phyloP scores from a whole-genome alignment of 306 rosid species.

The Cucumis cinereus region DNA sequence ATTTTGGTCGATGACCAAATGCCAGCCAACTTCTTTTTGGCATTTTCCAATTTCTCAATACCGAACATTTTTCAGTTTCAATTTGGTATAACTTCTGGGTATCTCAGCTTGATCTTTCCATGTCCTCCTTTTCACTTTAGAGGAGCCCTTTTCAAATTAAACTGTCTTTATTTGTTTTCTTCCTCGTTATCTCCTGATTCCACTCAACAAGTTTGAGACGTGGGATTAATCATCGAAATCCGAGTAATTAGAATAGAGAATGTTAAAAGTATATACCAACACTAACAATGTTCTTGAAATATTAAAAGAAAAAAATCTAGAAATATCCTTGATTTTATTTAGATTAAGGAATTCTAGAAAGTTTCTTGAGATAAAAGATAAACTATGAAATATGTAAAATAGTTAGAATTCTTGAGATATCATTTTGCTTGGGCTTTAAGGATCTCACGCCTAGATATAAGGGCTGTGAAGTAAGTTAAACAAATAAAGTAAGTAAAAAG shows the following conservation, averaged over 20 bases:
- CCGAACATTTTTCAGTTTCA: neutral
- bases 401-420: too few relatives aligned
- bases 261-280: too few relatives aligned
- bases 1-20: neutral
- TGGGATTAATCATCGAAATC: neutral
- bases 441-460: too few relatives aligned
- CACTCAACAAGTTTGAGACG: neutral
- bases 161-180: neutral
- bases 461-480: too few relatives aligned
- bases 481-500: too few relatives aligned
- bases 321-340: too few relatives aligned
- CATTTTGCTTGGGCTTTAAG: too few relatives aligned
- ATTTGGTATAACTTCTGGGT: neutral
- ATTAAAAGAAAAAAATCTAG: too few relatives aligned
- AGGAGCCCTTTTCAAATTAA: neutral
- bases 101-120: neutral
- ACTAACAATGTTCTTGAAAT: too few relatives aligned
- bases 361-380: too few relatives aligned
- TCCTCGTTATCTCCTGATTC: neutral
- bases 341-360: too few relatives aligned
- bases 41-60: neutral
- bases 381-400: too few relatives aligned
- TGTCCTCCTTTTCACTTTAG: neutral
- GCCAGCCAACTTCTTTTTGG: neutral
- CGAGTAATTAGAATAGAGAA: neutral